A percentile compares a stretch with the other conserved stretches of the same genome.
Evolutionary conservation across 192 early-diverging fungal genomes (phyloP).

Genomic region (Martensiomyces pterosporus): DNA sequence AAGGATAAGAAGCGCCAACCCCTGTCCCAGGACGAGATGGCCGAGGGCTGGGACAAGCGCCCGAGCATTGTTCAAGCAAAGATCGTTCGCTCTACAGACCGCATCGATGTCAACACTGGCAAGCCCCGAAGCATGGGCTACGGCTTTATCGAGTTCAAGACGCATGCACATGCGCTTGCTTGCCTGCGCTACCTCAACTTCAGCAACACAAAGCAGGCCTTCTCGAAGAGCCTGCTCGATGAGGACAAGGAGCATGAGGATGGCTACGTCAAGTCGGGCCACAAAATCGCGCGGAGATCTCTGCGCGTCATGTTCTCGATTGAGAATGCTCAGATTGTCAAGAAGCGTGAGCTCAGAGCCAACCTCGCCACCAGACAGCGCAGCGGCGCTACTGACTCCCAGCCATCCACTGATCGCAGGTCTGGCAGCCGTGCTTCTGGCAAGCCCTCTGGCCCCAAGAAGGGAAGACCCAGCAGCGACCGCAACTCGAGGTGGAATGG

Average conservation of each 20-base stretch:
- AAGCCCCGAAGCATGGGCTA: slow-evolving; percentile 77
- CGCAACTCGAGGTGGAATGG: no score
- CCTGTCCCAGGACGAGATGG: slow-evolving; percentile 58
- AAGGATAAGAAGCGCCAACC: slow-evolving; percentile 54
- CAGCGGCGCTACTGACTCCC: not conserved
- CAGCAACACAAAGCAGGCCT: slow-evolving; percentile 58
- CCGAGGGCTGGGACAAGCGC: slow-evolving; percentile 59
- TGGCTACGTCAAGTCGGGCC: slow-evolving; percentile 14
- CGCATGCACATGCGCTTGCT: slow-evolving; percentile 87
- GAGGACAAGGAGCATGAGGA: slow-evolving; percentile 13
- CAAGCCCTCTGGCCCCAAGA: no score
- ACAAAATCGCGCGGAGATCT: slow-evolving; percentile 36
- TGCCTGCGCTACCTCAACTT: slow-evolving; percentile 91
- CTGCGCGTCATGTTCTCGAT: slow-evolving; percentile 81
- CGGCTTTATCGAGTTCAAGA: slow-evolving; percentile 87
- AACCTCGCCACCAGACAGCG: slow-evolving; percentile 13
- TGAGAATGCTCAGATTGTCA: slow-evolving; percentile 79
- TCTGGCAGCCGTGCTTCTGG: no score
- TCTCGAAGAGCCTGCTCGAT: slow-evolving; percentile 50
- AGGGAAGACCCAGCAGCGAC: no score
- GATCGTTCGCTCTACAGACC: slow-evolving; percentile 71
- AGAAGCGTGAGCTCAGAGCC: slow-evolving; percentile 57
- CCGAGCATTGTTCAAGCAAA: slow-evolving; percentile 72
- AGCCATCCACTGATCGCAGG: no score
- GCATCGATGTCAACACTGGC: slow-evolving; percentile 70